phyloP scores from a whole-genome alignment of 768 basidiomycete species.

The Pleurotus tuoliensis region DNA sequence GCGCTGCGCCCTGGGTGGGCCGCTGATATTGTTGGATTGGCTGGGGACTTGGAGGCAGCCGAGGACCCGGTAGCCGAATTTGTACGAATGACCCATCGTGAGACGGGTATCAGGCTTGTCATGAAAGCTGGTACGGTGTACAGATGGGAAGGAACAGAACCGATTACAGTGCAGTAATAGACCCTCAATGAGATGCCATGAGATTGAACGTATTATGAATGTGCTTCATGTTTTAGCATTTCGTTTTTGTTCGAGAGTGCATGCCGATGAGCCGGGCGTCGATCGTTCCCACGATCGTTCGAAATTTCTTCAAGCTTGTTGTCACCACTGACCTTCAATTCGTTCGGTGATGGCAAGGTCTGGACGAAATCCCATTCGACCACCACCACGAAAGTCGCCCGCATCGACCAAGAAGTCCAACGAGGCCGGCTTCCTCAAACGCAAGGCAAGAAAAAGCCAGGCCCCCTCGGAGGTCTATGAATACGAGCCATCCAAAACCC shows the following conservation, averaged over 20 bases:
- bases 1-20: slow-evolving; percentile 50
- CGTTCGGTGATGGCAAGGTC: too few relatives aligned
- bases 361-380: too few relatives aligned
- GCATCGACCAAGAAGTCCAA: slow-evolving; percentile 1
- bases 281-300: too few relatives aligned
- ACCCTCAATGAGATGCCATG: too few relatives aligned
- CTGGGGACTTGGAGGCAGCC: slow-evolving; percentile 33
- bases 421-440: background rate
- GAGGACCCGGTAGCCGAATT: slow-evolving; percentile 31
- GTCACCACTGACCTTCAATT: too few relatives aligned
- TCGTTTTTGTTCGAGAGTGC: too few relatives aligned
- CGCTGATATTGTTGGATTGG: slow-evolving; percentile 41
- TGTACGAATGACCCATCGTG: slow-evolving; percentile 36
- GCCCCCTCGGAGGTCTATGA: background rate
- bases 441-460: background rate
- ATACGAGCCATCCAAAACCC: background rate
- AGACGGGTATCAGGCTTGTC: slow-evolving; percentile 42
- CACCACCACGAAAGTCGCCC: background rate
- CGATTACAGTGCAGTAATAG: too few relatives aligned
- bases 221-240: too few relatives aligned
- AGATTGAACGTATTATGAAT: too few relatives aligned
- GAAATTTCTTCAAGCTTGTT: too few relatives aligned
- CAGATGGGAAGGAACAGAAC: slow-evolving; percentile 31
- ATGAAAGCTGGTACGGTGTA: slow-evolving; percentile 55
- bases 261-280: too few relatives aligned